These are phyloP conservation scores for Cryptococcus sp. DNA, from an alignment of 1,284 basidiomycete genomes.

Conservation along the genomic window DNA sequence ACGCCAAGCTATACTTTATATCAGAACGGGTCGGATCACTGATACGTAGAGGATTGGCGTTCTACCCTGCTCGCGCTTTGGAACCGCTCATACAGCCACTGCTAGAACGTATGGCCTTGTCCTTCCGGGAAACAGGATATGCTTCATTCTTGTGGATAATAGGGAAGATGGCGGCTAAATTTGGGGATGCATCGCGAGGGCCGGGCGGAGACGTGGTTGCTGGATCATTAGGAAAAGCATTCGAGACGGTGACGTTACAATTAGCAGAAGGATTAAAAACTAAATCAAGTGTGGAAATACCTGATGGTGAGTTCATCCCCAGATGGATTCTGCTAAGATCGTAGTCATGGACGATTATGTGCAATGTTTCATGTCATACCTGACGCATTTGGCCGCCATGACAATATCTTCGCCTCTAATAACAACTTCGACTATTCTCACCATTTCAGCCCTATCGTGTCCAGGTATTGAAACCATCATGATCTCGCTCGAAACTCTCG, in stretches of 20 bases:
- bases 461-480: constrained; percentile 76
- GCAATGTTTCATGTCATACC: constrained; percentile 69
- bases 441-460: constrained; percentile 70
- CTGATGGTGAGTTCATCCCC: constrained; percentile 61
- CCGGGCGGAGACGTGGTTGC: constrained; percentile 50
- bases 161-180: constrained; percentile 71
- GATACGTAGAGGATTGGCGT: constrained; percentile 72
- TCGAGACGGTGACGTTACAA: constrained; percentile 68
- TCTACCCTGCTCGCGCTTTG: constrained; percentile 67
- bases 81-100: constrained; percentile 66
- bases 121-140: constrained; percentile 76
- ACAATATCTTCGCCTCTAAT: constrained; percentile 73
- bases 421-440: constrained; percentile 66
- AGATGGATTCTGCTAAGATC: constrained; percentile 1
- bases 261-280: constrained; percentile 63
- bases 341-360: constrained; percentile 93
- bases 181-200: constrained; percentile 54
- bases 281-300: constrained; percentile 65
- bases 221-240: constrained; percentile 59
- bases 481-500: constrained; percentile 74
- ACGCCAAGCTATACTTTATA: constrained; percentile 71
- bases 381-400: constrained; percentile 65
- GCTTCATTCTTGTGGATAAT: constrained; percentile 93
- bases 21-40: constrained; percentile 85
- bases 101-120: constrained; percentile 66